Base-by-base conservation (phyloP, 2,329 filamentous ascomycete genomes). In the Fusarium coffeatum region DNA sequence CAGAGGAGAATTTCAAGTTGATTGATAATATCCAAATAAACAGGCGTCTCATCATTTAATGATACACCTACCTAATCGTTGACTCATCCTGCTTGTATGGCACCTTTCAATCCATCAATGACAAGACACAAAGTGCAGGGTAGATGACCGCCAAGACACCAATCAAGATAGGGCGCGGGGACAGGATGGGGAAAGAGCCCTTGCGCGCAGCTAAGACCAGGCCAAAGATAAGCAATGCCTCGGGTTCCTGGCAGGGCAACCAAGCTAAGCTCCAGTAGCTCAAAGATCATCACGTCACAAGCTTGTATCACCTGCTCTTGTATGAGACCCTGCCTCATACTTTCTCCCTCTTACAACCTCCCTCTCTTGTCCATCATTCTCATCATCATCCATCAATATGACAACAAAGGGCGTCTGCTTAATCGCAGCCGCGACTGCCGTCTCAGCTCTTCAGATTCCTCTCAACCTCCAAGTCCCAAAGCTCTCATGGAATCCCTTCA, bases 381-480 rank as follows among this genome's bases (percentile, higher is more conserved):
- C 12, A 32, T 50, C 37, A 41, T 43, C 8, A 46, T 27, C 6
- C 37, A 7, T 0, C 25, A 60, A 62, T 47, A 75, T 75, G 73
- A 67, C 73, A 37, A 65, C 71, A 55, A 75, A 74, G 66, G 61
- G 73, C 12, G 53, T 75, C 45, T 72, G 58, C 27, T 25, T 75
- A 22, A 72, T 75, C n/a, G 73, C 73, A 40, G 73, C 70, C 13
- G 66, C 76, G 53, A 76, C 75, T 15, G 76, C 75, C 57, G 75
- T 71, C 12, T 73, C 74, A 28, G 76, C 66, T 22, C 55, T 75
- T 16, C 75, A 76, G 59, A 68, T 76, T 27, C 76, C 59, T 54
- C 73, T 63, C 4, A 62, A 69, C 34, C 25, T 71, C n/a, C 68
- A 66, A 16, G 56, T 61, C 8, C 63, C 61, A 18, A 66, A 69